phyloP scores from a whole-genome alignment of 176 grass and related monocot genomes.

The Miscanthus lutarioriparius region DNA sequence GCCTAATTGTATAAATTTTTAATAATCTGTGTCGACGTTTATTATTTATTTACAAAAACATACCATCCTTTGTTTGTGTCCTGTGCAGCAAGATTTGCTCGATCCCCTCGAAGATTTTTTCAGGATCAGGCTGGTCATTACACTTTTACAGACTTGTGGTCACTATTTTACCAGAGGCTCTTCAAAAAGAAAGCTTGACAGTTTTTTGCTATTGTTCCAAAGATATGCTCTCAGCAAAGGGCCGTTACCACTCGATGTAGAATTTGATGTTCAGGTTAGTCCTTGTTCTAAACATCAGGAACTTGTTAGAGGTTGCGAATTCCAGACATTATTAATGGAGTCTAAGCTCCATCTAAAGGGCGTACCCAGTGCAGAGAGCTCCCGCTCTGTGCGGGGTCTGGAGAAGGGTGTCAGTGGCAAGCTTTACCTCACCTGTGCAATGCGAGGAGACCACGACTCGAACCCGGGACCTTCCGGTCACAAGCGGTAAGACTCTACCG shows the following conservation, averaged over 20 bases:
- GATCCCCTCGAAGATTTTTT: conserved; percentile 98
- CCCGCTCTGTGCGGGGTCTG: no score
- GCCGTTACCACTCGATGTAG: conserved; percentile 89
- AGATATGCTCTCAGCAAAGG: conserved; percentile 93
- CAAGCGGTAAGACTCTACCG: no score
- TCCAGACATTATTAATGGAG: background rate
- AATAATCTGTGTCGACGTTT: background rate
- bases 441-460: no score
- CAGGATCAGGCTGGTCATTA: conserved; percentile 89
- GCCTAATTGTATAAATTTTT: background rate
- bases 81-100: conserved; percentile 78
- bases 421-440: no score
- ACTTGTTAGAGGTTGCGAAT: conserved; percentile 5
- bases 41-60: conserved; percentile 13
- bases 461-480: no score
- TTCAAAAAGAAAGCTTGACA: conserved; percentile 91
- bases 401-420: no score
- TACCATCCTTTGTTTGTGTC: conserved; percentile 7
- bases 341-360: background rate
- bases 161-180: conserved; percentile 87
- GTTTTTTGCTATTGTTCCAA: conserved; percentile 98
- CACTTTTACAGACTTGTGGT: conserved; percentile 91
- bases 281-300: conserved; percentile 21
- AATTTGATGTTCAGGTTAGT: conserved; percentile 98
- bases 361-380: no score